Evolutionary conservation across 495 filamentous ascomycete genomes (phyloP).

Genomic region (Aeminium ludgeri): DNA sequence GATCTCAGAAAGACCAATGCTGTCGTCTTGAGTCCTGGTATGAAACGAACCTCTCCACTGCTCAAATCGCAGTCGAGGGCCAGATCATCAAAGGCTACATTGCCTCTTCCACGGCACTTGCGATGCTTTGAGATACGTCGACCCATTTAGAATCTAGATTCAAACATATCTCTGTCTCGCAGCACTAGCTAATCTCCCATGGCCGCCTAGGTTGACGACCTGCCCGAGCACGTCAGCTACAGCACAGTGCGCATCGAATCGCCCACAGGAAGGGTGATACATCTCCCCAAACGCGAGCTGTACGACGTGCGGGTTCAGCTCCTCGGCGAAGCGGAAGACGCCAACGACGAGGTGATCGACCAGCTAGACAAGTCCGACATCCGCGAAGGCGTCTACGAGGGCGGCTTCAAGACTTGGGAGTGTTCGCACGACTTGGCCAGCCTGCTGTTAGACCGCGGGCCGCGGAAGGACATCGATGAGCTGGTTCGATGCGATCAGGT

Average conservation of each 20-base stretch:
- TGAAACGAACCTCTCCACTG: no score
- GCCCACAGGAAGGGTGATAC: constrained; percentile 30
- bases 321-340: constrained; percentile 57
- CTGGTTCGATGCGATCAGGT: constrained; percentile 34
- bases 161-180: no score
- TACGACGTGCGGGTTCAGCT: constrained; percentile 89
- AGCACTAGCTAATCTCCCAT: no score
- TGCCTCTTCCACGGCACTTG: no score
- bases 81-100: no score
- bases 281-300: constrained; percentile 67
- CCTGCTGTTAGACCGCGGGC: constrained; percentile 33
- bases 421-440: constrained; percentile 76
- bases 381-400: constrained; percentile 82
- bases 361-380: constrained; percentile 69
- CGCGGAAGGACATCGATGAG: constrained; percentile 24
- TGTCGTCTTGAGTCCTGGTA: background rate
- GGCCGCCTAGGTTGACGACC: constrained; percentile 35
- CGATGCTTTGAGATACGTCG: background rate
- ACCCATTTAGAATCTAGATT: no score
- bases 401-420: constrained; percentile 99
- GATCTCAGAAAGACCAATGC: no score
- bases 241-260: constrained; percentile 39
- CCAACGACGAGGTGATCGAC: constrained; percentile 22
- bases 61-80: no score
- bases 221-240: constrained; percentile 70